Conservation (phyloP, 2,329 filamentous ascomycete species). For the Septoria linicola region DNA sequence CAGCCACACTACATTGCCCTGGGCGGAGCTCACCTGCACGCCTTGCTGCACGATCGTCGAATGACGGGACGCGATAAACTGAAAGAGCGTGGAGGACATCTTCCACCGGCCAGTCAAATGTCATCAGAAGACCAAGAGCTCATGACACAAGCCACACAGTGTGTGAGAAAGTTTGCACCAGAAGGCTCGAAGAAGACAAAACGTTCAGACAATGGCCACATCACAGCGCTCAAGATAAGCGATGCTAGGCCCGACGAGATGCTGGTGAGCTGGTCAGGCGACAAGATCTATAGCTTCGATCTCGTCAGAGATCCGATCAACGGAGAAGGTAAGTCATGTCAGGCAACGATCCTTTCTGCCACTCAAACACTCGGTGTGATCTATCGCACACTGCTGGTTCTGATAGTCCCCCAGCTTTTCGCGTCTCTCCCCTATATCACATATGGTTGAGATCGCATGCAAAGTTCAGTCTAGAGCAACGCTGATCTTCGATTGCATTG, state of each 20-base stretch:
- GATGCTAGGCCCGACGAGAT: constrained; percentile 67
- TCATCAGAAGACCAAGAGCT: constrained; percentile 52
- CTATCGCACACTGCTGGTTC: background rate
- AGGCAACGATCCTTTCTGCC: too few species aligned
- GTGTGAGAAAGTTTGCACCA: constrained; percentile 66
- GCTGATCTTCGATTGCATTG: background rate
- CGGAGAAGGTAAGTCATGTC: constrained; percentile 35
- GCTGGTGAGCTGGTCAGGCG: constrained; percentile 64
- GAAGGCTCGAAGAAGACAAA: constrained; percentile 56
- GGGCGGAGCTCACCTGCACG: constrained; percentile 66
- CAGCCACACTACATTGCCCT: constrained; percentile 70
- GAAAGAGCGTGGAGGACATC: constrained; percentile 53
- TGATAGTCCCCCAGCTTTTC: background rate
- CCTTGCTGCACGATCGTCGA: constrained; percentile 66
- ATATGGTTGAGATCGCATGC: too few species aligned
- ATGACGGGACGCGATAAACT: constrained; percentile 63
- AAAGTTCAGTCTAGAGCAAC: too few species aligned
- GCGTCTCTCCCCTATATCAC: too few species aligned
- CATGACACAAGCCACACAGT: constrained; percentile 61
- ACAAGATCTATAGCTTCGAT: constrained; percentile 64
- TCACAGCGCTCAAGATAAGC: constrained; percentile 70
- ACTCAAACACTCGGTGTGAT: too few species aligned
- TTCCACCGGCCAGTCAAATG: constrained; percentile 45
- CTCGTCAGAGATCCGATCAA: constrained; percentile 54
- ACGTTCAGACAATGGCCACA: constrained; percentile 59